Conservation (phyloP, 2,329 filamentous ascomycete species). For the Orbilia ellipsospora region DNA sequence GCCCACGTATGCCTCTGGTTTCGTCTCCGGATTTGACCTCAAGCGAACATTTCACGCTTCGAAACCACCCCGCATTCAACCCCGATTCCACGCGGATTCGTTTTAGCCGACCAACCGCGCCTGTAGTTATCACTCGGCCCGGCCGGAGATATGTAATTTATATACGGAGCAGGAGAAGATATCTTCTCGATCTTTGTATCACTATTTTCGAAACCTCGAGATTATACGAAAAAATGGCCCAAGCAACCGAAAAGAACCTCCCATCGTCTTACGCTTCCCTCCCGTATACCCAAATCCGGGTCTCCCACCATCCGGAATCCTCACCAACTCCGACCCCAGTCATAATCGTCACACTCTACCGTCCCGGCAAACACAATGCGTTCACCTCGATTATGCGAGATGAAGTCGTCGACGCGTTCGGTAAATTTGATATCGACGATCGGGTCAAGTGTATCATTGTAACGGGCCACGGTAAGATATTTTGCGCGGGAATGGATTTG, state of each 20-base stretch:
- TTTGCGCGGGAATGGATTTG: slow-evolving; percentile 72
- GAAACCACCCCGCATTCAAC: not conserved
- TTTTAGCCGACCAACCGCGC: not conserved
- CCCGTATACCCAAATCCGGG: slow-evolving; percentile 64
- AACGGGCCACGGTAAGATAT: slow-evolving; percentile 68
- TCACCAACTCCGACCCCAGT: slow-evolving; percentile 71
- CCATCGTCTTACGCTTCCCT: slow-evolving; percentile 64
- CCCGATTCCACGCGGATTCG: not conserved
- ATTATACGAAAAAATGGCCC: slow-evolving; percentile 19
- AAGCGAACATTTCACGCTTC: no score
- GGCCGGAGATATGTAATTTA: slow-evolving; percentile 5
- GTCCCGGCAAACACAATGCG: slow-evolving; percentile 75
- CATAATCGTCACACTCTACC: slow-evolving; percentile 73
- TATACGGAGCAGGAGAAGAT: not conserved
- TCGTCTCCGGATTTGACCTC: no score
- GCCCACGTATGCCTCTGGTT: no score
- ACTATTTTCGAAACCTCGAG: not conserved
- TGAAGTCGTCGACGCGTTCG: slow-evolving; percentile 70
- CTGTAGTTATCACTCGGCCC: not conserved
- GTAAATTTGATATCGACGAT: slow-evolving; percentile 67
- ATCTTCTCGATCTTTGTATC: no score
- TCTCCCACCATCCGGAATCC: slow-evolving; percentile 67
- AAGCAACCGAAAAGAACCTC: slow-evolving; percentile 45
- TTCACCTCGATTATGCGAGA: slow-evolving; percentile 74
- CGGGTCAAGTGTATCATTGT: slow-evolving; percentile 70